Evolutionary conservation across 1,284 basidiomycete genomes (phyloP).

Genomic region (Papiliotrema fonsecae): DNA sequence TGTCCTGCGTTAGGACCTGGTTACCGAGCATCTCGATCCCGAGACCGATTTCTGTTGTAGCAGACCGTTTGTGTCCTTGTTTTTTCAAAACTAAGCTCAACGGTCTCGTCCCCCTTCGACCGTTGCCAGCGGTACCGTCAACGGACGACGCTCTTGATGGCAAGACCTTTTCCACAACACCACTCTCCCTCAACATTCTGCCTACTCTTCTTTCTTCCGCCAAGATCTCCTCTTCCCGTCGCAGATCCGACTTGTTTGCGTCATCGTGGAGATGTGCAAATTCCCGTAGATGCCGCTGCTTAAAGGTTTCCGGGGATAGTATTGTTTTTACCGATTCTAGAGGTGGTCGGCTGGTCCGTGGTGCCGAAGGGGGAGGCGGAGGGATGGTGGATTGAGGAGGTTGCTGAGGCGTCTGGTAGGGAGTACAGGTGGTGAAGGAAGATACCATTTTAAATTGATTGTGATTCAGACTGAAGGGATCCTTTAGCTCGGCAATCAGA

Average conservation of each 20-base stretch:
- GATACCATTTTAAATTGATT: no score
- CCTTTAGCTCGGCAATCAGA: no score
- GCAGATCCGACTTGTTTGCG: slow-evolving; percentile 2
- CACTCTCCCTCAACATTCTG: slow-evolving; percentile 16
- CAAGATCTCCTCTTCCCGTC: slow-evolving; percentile 2
- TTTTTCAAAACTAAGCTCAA: slow-evolving; percentile 9
- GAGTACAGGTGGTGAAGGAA: no score
- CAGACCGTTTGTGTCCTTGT: not conserved
- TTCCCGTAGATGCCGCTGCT: slow-evolving; percentile 6
- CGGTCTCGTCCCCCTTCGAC: slow-evolving; percentile 4
- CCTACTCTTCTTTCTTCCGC: slow-evolving; percentile 15
- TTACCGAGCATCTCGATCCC: slow-evolving; percentile 1
- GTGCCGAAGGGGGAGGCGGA: not conserved
- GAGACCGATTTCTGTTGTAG: not conserved
- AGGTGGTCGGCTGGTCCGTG: not conserved
- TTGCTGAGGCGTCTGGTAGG: no score
- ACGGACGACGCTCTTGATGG: not conserved
- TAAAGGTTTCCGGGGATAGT: slow-evolving; percentile 6
- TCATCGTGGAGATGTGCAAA: slow-evolving; percentile 14
- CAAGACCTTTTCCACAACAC: not conserved
- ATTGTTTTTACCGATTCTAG: slow-evolving; percentile 1
- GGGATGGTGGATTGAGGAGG: no score
- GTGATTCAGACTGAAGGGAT: no score
- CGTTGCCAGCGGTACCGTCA: not conserved
- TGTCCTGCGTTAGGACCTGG: not conserved